phyloP scores from a whole-genome alignment of 2,329 filamentous ascomycete species.

The Xylaria polymorpha region DNA sequence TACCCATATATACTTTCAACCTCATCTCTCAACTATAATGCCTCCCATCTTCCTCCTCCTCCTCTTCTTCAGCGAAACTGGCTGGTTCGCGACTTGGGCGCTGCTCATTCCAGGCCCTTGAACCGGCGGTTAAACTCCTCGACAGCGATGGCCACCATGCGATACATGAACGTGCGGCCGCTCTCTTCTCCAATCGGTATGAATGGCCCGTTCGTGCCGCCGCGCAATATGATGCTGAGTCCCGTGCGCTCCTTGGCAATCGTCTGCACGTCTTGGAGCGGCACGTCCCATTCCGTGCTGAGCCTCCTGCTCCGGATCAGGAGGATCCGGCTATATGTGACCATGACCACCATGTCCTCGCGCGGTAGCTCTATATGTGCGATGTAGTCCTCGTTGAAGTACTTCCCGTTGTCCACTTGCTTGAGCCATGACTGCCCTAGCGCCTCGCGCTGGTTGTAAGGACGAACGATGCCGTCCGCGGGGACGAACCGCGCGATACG shows the following conservation, averaged over 20 bases:
- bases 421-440: slow-evolving; percentile 99
- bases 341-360: slow-evolving; percentile 89
- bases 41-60: background rate
- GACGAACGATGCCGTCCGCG: slow-evolving; percentile 90
- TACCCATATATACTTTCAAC: background rate
- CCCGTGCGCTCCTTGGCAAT: slow-evolving; percentile 97
- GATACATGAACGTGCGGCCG: slow-evolving; percentile 70
- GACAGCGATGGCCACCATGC: slow-evolving; percentile 73
- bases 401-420: slow-evolving; percentile 95
- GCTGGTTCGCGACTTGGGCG: background rate
- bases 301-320: slow-evolving; percentile 88
- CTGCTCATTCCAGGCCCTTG: slow-evolving; percentile 55
- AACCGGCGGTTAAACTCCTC: slow-evolving; percentile 75
- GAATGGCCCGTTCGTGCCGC: slow-evolving; percentile 93
- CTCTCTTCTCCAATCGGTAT: slow-evolving; percentile 93
- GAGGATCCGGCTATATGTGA: slow-evolving; percentile 89
- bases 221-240: slow-evolving; percentile 87
- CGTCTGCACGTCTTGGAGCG: slow-evolving; percentile 94
- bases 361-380: slow-evolving; percentile 92
- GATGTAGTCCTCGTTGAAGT: slow-evolving; percentile 98
- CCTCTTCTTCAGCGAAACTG: background rate
- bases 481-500: slow-evolving; percentile 94
- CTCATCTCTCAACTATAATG: background rate
- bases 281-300: slow-evolving; percentile 94
- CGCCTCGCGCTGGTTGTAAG: slow-evolving; percentile 93